phyloP scores from a whole-genome alignment of 768 basidiomycete genomes.

The Lentinula aciculospora region DNA sequence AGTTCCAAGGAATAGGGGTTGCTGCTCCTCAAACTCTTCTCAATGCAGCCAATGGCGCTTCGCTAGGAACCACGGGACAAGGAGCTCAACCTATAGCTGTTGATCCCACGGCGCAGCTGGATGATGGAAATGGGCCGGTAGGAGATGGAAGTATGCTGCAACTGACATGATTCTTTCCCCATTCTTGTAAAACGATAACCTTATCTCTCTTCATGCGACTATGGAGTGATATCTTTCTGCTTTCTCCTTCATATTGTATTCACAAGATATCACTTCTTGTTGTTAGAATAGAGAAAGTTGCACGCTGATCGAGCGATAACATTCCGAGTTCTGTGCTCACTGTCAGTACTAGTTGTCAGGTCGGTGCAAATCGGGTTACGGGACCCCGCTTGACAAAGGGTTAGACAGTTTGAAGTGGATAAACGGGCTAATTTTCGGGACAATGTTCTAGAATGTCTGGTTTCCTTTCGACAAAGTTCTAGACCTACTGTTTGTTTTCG shows the following conservation, averaged over 20 bases:
- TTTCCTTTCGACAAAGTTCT: no score
- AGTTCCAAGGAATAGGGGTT: slow-evolving; percentile 26
- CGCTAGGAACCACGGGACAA: slow-evolving; percentile 35
- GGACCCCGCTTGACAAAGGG: no score
- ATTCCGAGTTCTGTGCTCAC: no score
- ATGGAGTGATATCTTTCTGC: not conserved
- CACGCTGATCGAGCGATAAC: no score
- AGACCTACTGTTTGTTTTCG: no score
- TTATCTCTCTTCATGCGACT: not conserved
- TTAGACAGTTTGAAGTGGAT: no score
- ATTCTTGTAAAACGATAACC: not conserved
- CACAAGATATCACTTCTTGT: not conserved
- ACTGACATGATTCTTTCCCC: slow-evolving; percentile 17
- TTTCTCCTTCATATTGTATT: not conserved
- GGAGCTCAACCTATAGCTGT: slow-evolving; percentile 37
- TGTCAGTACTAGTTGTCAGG: no score
- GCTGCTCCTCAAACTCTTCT: not conserved
- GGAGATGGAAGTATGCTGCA: slow-evolving; percentile 33
- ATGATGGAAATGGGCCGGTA: slow-evolving; percentile 38
- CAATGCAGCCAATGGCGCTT: slow-evolving; percentile 12
- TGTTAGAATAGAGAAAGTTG: no score
- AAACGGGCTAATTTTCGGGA: not conserved
- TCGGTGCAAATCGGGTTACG: no score
- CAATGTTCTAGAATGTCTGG: not conserved
- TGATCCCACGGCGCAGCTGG: slow-evolving; percentile 25